These are phyloP conservation scores for Echinochloa phyllopogon DNA, from an alignment of 176 grass and related monocot genomes.

Conservation along the genomic window DNA sequence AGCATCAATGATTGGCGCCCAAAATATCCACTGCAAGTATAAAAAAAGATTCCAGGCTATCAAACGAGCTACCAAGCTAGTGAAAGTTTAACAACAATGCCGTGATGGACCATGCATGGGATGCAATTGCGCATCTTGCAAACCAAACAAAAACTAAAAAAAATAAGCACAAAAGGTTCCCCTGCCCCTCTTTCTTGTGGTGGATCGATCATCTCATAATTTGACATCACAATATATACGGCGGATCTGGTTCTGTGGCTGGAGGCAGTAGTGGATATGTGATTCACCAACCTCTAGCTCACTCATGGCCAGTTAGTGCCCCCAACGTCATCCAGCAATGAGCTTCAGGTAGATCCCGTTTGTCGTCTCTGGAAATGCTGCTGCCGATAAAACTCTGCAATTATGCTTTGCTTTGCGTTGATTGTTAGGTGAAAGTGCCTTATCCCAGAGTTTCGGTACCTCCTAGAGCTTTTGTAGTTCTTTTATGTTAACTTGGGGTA, in stretches of 20 bases:
- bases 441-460: neutral
- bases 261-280: slow-evolving; percentile 41
- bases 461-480: neutral
- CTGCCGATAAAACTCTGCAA: neutral
- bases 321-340: slow-evolving; percentile 42
- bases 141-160: neutral
- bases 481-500: neutral
- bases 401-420: neutral
- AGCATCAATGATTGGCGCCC: slow-evolving; percentile 36
- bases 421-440: neutral
- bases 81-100: slow-evolving; percentile 25
- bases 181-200: slow-evolving; percentile 8
- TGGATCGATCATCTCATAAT: slow-evolving; percentile 55
- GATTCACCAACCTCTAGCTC: slow-evolving; percentile 48
- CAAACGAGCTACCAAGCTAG: neutral
- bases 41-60: slow-evolving; percentile 35
- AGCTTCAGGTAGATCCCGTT: slow-evolving; percentile 23
- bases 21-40: slow-evolving; percentile 48
- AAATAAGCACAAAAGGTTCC: neutral
- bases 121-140: neutral
- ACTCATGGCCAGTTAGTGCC: slow-evolving; percentile 27
- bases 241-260: slow-evolving; percentile 48
- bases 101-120: neutral
- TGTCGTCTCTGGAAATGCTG: slow-evolving; percentile 29
- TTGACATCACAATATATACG: slow-evolving; percentile 50